Base-by-base conservation (phyloP, 176 grass and related monocot species). In the Carex pumila region DNA sequence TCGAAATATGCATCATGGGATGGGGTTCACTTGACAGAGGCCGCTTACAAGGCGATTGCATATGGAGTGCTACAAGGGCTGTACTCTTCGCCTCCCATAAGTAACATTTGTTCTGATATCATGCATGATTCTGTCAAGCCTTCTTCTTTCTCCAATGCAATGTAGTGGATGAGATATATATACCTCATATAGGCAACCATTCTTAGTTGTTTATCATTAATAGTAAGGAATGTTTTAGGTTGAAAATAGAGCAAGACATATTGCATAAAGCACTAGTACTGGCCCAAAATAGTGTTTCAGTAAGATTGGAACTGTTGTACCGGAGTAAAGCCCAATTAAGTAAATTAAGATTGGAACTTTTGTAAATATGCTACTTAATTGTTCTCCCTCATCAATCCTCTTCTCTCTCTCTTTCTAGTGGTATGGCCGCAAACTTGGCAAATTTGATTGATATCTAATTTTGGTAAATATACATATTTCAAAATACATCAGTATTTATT, bases 21-120 rank as follows among this genome's bases (percentile, higher is more conserved):
- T 60, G 94, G 94, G 31, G 85, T 97, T 57, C 94, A 93, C 80
- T 85, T 91, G 2, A 93, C 94, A 10, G 94, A 97, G 88, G 94
- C 94, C 53, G 84, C 89, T 10, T 93, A 93, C 55, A 90, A 71
- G 39, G 87, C 37, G 64, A 93, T 97, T 59, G 75, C 94, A 43
- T 58, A 89, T 79, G 94, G 91, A 21, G 61, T 97, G 29, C 53
- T 97, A 53, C 62, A 68, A 9, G 94, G 87, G 29, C 61, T 77
- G 3, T 90, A 90, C 45, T 84, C 87, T 47, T 83, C 88, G 7
- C 91, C 91, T 59, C 67, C 86, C 59, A 75, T 97, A 70, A 66
- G 67, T 65, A 84, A 85, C 31, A 84, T 50, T 30, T 87, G 86
- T 11, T 87, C 21, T 0, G 25, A 66, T 59, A 15, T 67, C 14